Evolutionary conservation across 768 basidiomycete genomes (phyloP).

Genomic region (Botryobasidium botryosum): DNA sequence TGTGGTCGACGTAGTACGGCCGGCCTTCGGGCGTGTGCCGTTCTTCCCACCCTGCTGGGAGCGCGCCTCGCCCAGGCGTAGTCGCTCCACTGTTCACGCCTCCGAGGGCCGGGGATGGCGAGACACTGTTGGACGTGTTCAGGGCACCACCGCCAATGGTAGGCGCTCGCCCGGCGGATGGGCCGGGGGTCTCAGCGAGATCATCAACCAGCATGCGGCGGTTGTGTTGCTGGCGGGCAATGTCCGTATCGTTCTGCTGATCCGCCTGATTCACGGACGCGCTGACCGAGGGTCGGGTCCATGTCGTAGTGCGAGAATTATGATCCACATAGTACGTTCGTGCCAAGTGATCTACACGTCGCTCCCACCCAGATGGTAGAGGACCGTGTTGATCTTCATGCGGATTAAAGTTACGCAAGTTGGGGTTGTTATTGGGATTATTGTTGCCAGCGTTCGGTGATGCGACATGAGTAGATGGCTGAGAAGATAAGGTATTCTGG

Average conservation of each 20-base stretch:
- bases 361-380: conserved; percentile 86
- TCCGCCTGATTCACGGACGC: conserved; percentile 54
- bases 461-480: neutral
- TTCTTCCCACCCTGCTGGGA: conserved; percentile 98
- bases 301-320: conserved; percentile 92
- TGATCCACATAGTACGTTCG: conserved; percentile 98
- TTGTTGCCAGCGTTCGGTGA: conserved; percentile 1
- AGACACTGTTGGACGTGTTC: conserved; percentile 28
- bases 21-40: conserved; percentile 96
- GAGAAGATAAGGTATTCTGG: conserved; percentile 28
- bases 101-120: conserved; percentile 14
- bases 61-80: conserved; percentile 63
- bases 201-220: conserved; percentile 74
- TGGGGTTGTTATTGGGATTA: conserved; percentile 20
- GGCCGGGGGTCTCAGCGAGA: conserved; percentile 46
- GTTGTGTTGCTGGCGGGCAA: conserved; percentile 72
- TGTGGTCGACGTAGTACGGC: conserved; percentile 98
- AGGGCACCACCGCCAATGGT: conserved; percentile 21
- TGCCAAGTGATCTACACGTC: conserved; percentile 89
- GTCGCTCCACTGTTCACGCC: conserved; percentile 22
- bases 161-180: conserved; percentile 16
- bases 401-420: conserved; percentile 80
- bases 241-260: conserved; percentile 47
- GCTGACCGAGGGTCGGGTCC: conserved; percentile 79
- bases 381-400: conserved; percentile 88